A percentile compares a stretch with the other conserved stretches of the same genome.
phyloP scores from a whole-genome alignment of 2,329 filamentous ascomycete genomes.

The Xylaria sp. region DNA sequence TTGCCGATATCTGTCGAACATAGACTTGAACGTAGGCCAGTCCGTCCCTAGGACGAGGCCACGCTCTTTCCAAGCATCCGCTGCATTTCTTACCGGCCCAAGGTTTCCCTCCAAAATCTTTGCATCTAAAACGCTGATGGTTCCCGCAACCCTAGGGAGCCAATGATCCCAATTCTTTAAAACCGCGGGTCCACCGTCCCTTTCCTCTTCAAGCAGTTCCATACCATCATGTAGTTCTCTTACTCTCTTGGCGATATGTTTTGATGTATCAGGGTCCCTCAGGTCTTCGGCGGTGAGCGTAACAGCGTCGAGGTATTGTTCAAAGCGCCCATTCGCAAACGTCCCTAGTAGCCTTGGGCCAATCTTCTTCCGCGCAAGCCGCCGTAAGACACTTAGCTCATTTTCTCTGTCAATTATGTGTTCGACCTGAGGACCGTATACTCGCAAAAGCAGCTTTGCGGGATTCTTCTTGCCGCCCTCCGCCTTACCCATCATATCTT shows the following conservation, averaged over 20 bases:
- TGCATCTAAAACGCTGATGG: slow-evolving; percentile 66
- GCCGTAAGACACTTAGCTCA: slow-evolving; percentile 85
- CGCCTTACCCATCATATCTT: slow-evolving; percentile 61
- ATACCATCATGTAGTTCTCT: slow-evolving; percentile 94
- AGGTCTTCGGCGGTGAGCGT: slow-evolving; percentile 82
- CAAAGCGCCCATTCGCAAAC: slow-evolving; percentile 94
- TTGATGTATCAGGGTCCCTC: slow-evolving; percentile 83
- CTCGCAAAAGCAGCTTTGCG: slow-evolving; percentile 82
- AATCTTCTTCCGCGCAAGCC: slow-evolving; percentile 90
- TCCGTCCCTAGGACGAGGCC: slow-evolving; percentile 86
- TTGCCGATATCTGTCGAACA: slow-evolving; percentile 80
- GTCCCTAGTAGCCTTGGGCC: slow-evolving; percentile 91
- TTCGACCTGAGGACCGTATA: slow-evolving; percentile 95
- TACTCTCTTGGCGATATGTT: slow-evolving; percentile 97
- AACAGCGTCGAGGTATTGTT: slow-evolving; percentile 89
- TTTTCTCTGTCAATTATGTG: slow-evolving; percentile 94
- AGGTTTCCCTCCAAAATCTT: slow-evolving; percentile 62
- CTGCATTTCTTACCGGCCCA: slow-evolving; percentile 45
- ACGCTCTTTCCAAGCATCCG: slow-evolving; percentile 71
- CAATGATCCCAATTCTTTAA: slow-evolving; percentile 97
- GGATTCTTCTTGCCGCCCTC: slow-evolving; percentile 58
- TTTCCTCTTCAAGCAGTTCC: slow-evolving; percentile 82
- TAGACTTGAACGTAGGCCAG: slow-evolving; percentile 80
- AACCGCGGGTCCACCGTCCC: slow-evolving; percentile 80
- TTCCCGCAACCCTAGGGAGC: slow-evolving; percentile 73